phyloP scores from a whole-genome alignment of 345 rosid genomes.

The Eucalyptus regnans region DNA sequence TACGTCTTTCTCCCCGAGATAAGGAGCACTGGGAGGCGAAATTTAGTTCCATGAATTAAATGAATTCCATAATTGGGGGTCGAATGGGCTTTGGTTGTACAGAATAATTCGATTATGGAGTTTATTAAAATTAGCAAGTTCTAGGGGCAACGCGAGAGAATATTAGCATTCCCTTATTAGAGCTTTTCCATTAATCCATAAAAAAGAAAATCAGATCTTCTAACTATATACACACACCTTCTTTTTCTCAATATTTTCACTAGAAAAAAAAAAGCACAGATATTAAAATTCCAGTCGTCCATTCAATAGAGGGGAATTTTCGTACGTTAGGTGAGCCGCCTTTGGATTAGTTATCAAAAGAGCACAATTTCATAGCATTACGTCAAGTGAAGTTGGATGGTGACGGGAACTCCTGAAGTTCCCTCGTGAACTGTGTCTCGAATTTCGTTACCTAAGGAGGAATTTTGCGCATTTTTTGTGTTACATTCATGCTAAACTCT shows the following conservation, averaged over 20 bases:
- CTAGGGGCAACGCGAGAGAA: neutral
- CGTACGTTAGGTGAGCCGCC: neutral
- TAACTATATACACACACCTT: neutral
- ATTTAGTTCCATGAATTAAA: neutral
- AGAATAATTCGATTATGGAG: neutral
- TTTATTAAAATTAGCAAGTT: neutral
- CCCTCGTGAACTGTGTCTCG: neutral
- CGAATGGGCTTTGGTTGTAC: neutral
- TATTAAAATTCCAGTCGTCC: neutral
- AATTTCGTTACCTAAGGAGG: neutral
- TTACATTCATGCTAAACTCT: neutral
- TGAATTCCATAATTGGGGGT: neutral
- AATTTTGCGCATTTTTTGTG: neutral
- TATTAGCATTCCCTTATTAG: neutral
- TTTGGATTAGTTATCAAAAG: neutral
- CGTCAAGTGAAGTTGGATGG: neutral
- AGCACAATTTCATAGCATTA: neutral
- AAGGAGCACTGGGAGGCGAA: neutral
- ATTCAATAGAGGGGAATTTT: neutral
- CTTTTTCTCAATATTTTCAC: accelerated
- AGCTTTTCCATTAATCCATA: neutral
- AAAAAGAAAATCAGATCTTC: neutral
- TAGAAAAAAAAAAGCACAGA: neutral
- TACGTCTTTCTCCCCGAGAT: neutral
- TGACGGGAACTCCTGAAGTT: neutral